Percentiles rank a stretch among this genome's conserved stretches.
phyloP scores from a whole-genome alignment of 805 yeast genomes.

The Ogataea siamensis region DNA sequence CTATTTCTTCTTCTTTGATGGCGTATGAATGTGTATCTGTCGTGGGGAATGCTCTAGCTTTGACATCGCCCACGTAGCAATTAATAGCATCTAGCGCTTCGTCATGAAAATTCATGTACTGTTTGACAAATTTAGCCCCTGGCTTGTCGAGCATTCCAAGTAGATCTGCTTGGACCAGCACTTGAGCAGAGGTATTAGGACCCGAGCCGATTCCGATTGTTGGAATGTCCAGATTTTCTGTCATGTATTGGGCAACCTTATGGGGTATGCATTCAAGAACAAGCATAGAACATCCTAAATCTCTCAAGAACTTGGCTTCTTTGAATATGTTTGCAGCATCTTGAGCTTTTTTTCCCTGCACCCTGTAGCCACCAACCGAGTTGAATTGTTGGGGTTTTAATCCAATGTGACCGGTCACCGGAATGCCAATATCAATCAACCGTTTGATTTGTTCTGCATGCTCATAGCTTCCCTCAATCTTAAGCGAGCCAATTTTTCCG shows the following conservation, averaged over 20 bases:
- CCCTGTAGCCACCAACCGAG: slow-evolving; percentile 79
- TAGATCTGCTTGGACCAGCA: slow-evolving; percentile 80
- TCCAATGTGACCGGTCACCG: slow-evolving; percentile 90
- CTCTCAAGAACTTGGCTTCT: slow-evolving; percentile 68
- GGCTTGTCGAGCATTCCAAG: slow-evolving; percentile 67
- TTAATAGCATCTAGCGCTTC: slow-evolving; percentile 50
- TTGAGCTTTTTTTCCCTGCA: slow-evolving; percentile 66
- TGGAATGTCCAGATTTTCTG: slow-evolving; percentile 61
- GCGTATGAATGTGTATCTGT: slow-evolving; percentile 60
- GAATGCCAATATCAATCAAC: slow-evolving; percentile 70
- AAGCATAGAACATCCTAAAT: slow-evolving; percentile 72
- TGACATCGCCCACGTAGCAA: slow-evolving; percentile 61
- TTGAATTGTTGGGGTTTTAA: slow-evolving; percentile 86
- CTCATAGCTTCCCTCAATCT: slow-evolving; percentile 78
- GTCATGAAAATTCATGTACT: slow-evolving; percentile 52
- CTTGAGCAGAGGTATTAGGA: slow-evolving; percentile 78
- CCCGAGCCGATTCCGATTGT: slow-evolving; percentile 98
- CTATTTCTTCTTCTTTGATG: slow-evolving; percentile 62
- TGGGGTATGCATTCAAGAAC: slow-evolving; percentile 87
- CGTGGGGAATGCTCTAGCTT: slow-evolving; percentile 55
- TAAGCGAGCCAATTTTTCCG: slow-evolving; percentile 68
- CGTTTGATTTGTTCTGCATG: slow-evolving; percentile 52
- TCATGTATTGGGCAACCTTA: slow-evolving; percentile 61
- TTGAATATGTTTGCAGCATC: slow-evolving; percentile 56
- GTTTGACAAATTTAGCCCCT: slow-evolving; percentile 72